phyloP scores from a whole-genome alignment of 345 rosid species.

The Bretschneidera sinensis region DNA sequence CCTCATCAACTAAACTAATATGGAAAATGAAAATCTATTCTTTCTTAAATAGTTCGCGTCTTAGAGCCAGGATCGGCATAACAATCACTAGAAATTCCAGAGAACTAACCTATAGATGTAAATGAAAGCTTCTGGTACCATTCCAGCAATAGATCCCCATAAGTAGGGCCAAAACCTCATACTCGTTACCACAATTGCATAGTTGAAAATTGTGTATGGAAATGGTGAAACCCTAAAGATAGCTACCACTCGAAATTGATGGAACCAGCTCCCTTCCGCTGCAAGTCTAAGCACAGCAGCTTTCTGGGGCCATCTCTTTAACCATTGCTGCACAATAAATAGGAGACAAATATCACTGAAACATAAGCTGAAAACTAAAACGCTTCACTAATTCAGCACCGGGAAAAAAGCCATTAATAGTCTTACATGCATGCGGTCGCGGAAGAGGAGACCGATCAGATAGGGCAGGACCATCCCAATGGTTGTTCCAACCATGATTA shows the following conservation, averaged over 20 bases:
- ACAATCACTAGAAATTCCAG: background rate
- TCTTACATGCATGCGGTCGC: constrained; percentile 87
- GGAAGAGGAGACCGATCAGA: constrained; percentile 69
- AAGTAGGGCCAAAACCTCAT: constrained; percentile 92
- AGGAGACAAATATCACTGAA: constrained; percentile 7
- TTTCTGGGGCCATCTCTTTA: constrained; percentile 87
- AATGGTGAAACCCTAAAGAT: constrained; percentile 91
- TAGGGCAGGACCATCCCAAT: constrained; percentile 89
- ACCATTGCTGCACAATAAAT: constrained; percentile 67
- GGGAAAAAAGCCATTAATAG: background rate
- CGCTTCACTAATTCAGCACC: background rate
- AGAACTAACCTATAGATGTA: constrained; percentile 77
- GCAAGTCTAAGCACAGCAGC: constrained; percentile 82
- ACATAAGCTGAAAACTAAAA: background rate
- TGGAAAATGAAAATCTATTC: background rate
- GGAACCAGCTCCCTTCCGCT: constrained; percentile 92
- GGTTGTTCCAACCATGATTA: constrained; percentile 95
- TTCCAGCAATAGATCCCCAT: constrained; percentile 84
- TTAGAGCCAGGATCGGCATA: background rate
- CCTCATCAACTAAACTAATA: too few relatives aligned
- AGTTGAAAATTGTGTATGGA: constrained; percentile 96
- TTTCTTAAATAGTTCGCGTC: background rate
- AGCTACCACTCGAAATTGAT: constrained; percentile 89
- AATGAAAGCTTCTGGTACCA: constrained; percentile 95
- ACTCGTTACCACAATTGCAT: constrained; percentile 80